phyloP scores from a whole-genome alignment of 164 flowering plant species.

The Pachysandra terminalis region DNA sequence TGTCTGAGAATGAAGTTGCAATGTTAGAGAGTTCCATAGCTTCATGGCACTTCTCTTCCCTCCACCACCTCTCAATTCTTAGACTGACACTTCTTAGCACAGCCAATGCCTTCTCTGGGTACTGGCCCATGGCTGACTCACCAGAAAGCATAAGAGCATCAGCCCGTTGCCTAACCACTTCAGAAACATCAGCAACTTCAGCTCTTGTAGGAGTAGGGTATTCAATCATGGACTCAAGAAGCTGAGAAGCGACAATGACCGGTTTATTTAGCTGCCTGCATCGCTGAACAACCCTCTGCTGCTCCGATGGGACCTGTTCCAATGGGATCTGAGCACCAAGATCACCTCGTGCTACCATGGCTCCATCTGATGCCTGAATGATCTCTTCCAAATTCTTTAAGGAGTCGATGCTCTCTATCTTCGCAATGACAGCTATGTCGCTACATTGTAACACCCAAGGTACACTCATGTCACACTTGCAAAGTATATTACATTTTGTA shows the following conservation, averaged over 20 bases:
- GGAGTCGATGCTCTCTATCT: conserved; percentile 97
- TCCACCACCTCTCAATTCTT: conserved; percentile 95
- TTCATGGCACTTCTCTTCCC: conserved; percentile 84
- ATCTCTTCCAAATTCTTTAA: conserved; percentile 87
- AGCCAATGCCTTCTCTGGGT: conserved; percentile 82
- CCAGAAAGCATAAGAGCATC: conserved; percentile 99
- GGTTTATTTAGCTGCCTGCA: conserved; percentile 93
- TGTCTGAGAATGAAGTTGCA: conserved; percentile 69
- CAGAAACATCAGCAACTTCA: conserved; percentile 98
- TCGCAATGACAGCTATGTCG: conserved; percentile 82
- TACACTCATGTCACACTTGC: neutral
- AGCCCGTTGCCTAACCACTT: conserved; percentile 87
- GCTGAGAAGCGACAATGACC: conserved; percentile 93
- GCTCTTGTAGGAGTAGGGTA: conserved; percentile 98
- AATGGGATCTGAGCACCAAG: conserved; percentile 96
- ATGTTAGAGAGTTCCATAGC: conserved; percentile 62
- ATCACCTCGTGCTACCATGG: conserved; percentile 99
- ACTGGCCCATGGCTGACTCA: conserved; percentile 98
- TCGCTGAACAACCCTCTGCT: conserved; percentile 70
- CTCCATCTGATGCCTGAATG: conserved; percentile 88
- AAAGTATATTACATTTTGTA: no score
- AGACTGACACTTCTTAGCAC: conserved; percentile 89
- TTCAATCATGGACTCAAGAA: conserved; percentile 98
- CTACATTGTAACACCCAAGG: conserved; percentile 39
- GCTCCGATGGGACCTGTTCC: conserved; percentile 95